Percentiles rank a stretch among this genome's conserved stretches.
Evolutionary conservation across 2,329 filamentous ascomycete species (phyloP).

Genomic region (Cladosporium sp.): DNA sequence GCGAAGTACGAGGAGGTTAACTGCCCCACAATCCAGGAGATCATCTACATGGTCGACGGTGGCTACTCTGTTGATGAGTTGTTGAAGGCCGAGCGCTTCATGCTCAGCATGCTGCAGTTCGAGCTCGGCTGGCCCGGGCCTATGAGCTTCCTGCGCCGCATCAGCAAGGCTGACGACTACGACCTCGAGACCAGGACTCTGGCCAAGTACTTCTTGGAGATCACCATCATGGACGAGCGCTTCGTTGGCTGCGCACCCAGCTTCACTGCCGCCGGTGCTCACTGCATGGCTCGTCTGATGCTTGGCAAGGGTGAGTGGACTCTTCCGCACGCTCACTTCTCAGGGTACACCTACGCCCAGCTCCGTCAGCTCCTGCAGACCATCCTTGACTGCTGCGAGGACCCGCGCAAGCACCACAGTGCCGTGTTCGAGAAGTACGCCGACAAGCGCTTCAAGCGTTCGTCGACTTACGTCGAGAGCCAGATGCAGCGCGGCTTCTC

Average conservation of each 20-base stretch:
- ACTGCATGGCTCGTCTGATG: constrained; percentile 87
- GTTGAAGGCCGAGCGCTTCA: constrained; percentile 95
- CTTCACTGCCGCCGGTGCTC: constrained; percentile 86
- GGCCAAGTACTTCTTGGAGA: constrained; percentile 96
- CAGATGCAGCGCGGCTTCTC: constrained; percentile 55
- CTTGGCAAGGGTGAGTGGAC: constrained; percentile 88
- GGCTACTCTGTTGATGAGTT: constrained; percentile 91
- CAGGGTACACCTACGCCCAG: constrained; percentile 86
- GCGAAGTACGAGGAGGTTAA: constrained; percentile 99
- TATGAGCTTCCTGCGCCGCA: constrained; percentile 94
- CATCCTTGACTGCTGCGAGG: constrained; percentile 85
- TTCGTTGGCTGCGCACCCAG: constrained; percentile 91
- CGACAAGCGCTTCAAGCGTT: constrained; percentile 83
- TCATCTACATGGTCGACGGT: constrained; percentile 96
- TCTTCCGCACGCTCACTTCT: constrained; percentile 84
- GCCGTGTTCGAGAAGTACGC: constrained; percentile 92
- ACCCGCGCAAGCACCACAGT: constrained; percentile 76
- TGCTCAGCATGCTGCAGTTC: constrained; percentile 94
- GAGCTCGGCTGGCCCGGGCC: constrained; percentile 98
- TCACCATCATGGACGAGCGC: constrained; percentile 96
- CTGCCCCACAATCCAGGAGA: constrained; percentile 90
- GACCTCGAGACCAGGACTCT: constrained; percentile 92
- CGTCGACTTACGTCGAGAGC: constrained; percentile 75
- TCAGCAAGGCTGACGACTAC: constrained; percentile 98
- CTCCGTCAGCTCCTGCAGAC: constrained; percentile 74